Evolutionary conservation across 768 basidiomycete genomes (phyloP).

Genomic region (Terana coerulea): DNA sequence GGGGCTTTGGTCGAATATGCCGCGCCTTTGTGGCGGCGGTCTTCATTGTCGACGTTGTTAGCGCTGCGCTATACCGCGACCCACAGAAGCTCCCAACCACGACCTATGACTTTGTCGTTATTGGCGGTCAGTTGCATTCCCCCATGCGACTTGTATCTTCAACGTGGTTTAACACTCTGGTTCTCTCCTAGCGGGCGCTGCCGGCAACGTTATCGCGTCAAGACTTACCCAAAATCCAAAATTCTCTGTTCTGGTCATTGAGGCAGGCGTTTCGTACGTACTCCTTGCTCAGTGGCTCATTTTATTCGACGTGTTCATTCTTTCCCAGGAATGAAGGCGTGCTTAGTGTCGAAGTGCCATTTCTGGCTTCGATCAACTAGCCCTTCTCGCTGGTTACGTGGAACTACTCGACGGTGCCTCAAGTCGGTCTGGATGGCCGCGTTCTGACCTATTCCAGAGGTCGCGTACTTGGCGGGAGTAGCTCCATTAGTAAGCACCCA

Average conservation of each 20-base stretch:
- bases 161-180: background rate
- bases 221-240: slow-evolving; percentile 9
- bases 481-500: slow-evolving; percentile 20
- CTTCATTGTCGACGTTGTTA: too few relatives aligned
- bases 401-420: slow-evolving; percentile 27
- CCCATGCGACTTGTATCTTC: background rate
- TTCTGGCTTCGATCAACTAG: slow-evolving; percentile 10
- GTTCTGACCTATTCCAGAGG: slow-evolving; percentile 20
- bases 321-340: slow-evolving; percentile 15
- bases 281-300: background rate
- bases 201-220: slow-evolving; percentile 10
- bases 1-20: too few relatives aligned
- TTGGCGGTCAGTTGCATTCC: slow-evolving; percentile 7
- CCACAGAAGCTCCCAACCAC: background rate
- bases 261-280: slow-evolving; percentile 9
- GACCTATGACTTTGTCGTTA: slow-evolving; percentile 13
- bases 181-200: slow-evolving; percentile 6
- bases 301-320: background rate
- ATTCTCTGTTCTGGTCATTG: slow-evolving; percentile 9
- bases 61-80: slow-evolving; percentile 1
- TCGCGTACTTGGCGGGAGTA: slow-evolving; percentile 23
- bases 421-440: slow-evolving; percentile 18
- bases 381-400: slow-evolving; percentile 20
- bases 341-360: slow-evolving; percentile 16
- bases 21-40: too few relatives aligned